Percentiles rank a stretch among this genome's conserved stretches.
Evolutionary conservation across 148 eudicot genomes (phyloP).

Genomic region (Dianthus caryophyllus): DNA sequence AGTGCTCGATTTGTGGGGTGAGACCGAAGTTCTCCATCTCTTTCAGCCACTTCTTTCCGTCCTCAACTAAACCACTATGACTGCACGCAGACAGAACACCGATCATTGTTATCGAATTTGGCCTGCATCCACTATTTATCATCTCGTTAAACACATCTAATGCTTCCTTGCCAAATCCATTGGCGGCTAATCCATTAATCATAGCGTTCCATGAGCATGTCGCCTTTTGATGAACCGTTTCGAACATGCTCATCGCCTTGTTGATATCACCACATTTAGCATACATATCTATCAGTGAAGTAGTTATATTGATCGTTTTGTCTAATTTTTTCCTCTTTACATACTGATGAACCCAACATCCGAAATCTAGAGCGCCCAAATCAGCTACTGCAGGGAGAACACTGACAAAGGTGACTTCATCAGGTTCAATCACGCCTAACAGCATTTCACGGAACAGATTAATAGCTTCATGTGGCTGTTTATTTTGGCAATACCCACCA

Average conservation of each 20-base stretch:
- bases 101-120: conserved; percentile 63
- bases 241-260: conserved; percentile 53
- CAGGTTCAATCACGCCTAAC: conserved; percentile 43
- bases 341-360: conserved; percentile 59
- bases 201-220: conserved; percentile 72
- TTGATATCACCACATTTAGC: conserved; percentile 74
- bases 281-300: conserved; percentile 76
- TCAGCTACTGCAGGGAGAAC: conserved; percentile 80
- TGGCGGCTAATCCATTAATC: conserved; percentile 75
- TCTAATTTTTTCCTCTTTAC: conserved; percentile 52
- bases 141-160: conserved; percentile 49
- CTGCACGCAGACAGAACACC: conserved; percentile 80
- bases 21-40: conserved; percentile 46
- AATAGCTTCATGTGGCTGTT: conserved; percentile 54
- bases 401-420: conserved; percentile 62
- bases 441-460: conserved; percentile 55
- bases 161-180: conserved; percentile 64
- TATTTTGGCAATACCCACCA: conserved; percentile 62
- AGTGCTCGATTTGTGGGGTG: conserved; percentile 63
- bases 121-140: conserved; percentile 41
- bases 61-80: conserved; percentile 74
- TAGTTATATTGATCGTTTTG: conserved; percentile 50
- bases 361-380: conserved; percentile 76
- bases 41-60: conserved; percentile 60
- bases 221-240: conserved; percentile 36